Evolutionary conservation across 2,329 filamentous ascomycete genomes (phyloP).

Genomic region (Aspergillus japonicus): DNA sequence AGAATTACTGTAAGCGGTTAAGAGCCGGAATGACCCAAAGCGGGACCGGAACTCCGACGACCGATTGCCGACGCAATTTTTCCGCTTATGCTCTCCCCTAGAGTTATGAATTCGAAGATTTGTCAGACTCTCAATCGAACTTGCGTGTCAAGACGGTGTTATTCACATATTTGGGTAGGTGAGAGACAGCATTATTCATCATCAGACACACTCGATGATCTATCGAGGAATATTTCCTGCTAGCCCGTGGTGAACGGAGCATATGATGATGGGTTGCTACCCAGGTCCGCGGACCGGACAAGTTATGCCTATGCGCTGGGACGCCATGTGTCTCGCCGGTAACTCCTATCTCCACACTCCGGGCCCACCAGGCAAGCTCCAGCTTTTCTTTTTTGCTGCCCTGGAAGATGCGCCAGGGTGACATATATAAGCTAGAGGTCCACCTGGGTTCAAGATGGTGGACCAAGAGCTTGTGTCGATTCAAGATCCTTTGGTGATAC

Average conservation of each 20-base stretch:
- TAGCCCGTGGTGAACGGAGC: background rate
- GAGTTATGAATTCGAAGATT: background rate
- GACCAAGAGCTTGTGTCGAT: background rate
- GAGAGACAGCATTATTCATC: too few relatives aligned
- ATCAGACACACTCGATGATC: too few relatives aligned
- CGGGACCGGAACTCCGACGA: background rate
- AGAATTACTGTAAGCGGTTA: background rate
- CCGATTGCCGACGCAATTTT: background rate
- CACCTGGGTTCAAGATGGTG: background rate
- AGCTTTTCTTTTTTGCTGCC: background rate
- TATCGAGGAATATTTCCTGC: too few relatives aligned
- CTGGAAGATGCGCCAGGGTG: background rate
- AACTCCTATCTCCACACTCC: background rate
- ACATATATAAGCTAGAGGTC: background rate
- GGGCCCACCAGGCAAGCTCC: background rate
- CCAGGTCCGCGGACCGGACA: background rate
- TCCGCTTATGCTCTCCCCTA: background rate
- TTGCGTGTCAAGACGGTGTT: too few relatives aligned
- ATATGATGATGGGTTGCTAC: background rate
- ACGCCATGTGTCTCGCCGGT: background rate
- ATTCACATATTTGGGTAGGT: too few relatives aligned
- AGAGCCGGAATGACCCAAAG: background rate
- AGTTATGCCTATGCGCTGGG: background rate
- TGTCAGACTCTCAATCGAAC: background rate
- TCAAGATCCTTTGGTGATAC: too few relatives aligned